Conservation (phyloP, 305 asterid genomes). For the Fraxinus baroniana region DNA sequence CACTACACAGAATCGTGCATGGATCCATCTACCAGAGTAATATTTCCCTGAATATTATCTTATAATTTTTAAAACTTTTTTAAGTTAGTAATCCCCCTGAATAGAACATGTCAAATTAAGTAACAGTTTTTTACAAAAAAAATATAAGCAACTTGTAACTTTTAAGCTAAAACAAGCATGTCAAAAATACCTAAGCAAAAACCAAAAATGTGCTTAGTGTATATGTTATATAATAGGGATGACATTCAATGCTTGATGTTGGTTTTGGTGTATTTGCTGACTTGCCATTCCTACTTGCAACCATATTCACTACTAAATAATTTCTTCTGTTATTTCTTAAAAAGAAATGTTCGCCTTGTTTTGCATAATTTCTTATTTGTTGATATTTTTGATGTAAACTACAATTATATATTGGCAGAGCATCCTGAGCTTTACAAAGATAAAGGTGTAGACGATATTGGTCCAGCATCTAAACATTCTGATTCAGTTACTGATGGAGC, state of each 20-base stretch:
- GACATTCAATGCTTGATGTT: background rate
- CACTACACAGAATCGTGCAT: slow-evolving; percentile 10
- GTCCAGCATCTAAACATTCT: slow-evolving; percentile 43
- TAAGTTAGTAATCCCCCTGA: background rate
- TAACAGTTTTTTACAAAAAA: background rate
- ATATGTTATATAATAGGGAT: background rate
- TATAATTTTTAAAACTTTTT: background rate
- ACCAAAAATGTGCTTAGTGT: background rate
- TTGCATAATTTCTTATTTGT: background rate
- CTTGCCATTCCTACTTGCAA: slow-evolving; percentile 8
- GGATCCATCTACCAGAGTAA: slow-evolving; percentile 8
- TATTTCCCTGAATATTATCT: background rate
- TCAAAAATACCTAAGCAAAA: slow-evolving; percentile 3
- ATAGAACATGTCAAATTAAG: background rate
- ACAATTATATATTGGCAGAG: slow-evolving; percentile 47
- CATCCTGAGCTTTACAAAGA: slow-evolving; percentile 64
- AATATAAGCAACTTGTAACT: background rate
- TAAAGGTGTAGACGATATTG: slow-evolving; percentile 43
- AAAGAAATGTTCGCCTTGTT: background rate
- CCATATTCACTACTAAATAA: background rate
- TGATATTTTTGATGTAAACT: background rate
- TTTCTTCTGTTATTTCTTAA: background rate
- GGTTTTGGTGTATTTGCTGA: background rate
- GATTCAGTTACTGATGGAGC: slow-evolving; percentile 60
- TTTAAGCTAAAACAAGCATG: background rate